These are phyloP conservation scores for Annona cherimola DNA, from an alignment of 164 flowering plant genomes.

Conservation along the genomic window DNA sequence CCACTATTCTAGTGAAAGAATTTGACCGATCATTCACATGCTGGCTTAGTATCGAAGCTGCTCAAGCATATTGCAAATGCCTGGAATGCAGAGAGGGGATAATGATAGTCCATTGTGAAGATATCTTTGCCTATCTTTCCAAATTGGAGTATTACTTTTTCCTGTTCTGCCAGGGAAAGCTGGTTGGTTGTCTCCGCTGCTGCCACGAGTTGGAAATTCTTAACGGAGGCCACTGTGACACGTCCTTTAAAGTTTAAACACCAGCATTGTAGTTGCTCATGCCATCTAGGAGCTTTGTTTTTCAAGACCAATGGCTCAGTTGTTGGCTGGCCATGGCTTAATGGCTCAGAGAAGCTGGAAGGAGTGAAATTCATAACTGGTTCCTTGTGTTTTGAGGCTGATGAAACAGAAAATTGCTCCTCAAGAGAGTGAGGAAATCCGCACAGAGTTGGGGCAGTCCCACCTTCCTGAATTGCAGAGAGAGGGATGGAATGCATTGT, in stretches of 20 bases:
- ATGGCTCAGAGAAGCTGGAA: constrained; percentile 22
- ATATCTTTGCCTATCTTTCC: constrained; percentile 91
- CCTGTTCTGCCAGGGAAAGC: constrained; percentile 55
- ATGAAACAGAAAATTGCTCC: constrained; percentile 22
- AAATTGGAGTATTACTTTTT: constrained; percentile 74
- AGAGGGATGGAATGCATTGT: constrained; percentile 64
- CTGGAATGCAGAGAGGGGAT: constrained; percentile 84
- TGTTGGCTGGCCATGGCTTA: constrained; percentile 10
- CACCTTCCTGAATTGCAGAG: constrained; percentile 68
- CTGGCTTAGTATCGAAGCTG: constrained; percentile 86
- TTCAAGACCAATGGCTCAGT: constrained; percentile 48
- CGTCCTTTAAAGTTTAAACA: constrained; percentile 89
- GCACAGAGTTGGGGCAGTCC: constrained; percentile 66
- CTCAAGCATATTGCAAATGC: constrained; percentile 86
- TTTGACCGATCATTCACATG: constrained; percentile 46
- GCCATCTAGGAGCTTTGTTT: constrained; percentile 89
- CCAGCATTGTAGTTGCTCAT: constrained; percentile 89
- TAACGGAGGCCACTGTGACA: constrained; percentile 91
- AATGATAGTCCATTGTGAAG: constrained; percentile 85
- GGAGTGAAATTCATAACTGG: constrained; percentile 27
- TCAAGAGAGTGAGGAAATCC: constrained; percentile 31
- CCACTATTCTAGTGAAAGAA: constrained; percentile 2
- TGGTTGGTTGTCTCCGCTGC: constrained; percentile 48
- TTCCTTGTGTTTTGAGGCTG: constrained; percentile 24
- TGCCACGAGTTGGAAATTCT: constrained; percentile 90